These are phyloP conservation scores for Paratrypanosoma confusum DNA, from an alignment of 208 protist species.

Conservation along the genomic window DNA sequence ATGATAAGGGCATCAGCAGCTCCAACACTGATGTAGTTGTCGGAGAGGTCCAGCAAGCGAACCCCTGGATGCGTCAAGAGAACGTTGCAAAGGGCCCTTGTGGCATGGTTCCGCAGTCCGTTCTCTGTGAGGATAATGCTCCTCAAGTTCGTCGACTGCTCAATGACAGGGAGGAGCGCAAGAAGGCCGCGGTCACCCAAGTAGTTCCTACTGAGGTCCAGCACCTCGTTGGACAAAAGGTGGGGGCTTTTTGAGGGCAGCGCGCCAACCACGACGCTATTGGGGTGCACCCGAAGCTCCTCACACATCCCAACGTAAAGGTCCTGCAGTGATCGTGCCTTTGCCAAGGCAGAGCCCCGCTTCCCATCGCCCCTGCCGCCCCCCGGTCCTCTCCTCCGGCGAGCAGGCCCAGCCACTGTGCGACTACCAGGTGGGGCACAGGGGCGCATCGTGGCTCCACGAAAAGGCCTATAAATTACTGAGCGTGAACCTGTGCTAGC, in stretches of 20 bases:
- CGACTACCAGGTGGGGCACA: too few relatives aligned
- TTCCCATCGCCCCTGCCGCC: conserved; percentile 15
- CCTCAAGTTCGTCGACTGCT: conserved; percentile 39
- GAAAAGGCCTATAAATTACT: too few relatives aligned
- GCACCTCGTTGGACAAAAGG: conserved; percentile 17
- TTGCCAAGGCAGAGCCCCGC: conserved; percentile 3
- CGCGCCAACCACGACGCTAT: conserved; percentile 50
- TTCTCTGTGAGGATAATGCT: conserved; percentile 60
- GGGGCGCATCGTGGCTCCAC: too few relatives aligned
- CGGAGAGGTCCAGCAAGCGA: conserved; percentile 63
- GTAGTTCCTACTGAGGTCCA: conserved; percentile 82
- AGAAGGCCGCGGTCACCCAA: conserved; percentile 77
- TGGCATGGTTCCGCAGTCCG: conserved; percentile 71
- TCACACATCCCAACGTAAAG: conserved; percentile 68
- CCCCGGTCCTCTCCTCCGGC: conserved; percentile 1
- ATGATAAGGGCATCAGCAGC: conserved; percentile 44
- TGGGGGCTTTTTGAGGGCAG: conserved; percentile 36
- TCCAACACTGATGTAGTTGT: conserved; percentile 86
- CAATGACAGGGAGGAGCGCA: conserved; percentile 48
- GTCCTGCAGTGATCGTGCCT: conserved; percentile 34
- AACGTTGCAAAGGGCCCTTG: conserved; percentile 37
- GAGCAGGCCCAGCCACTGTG: too few relatives aligned
- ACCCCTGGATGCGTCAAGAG: conserved; percentile 42
- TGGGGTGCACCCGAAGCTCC: conserved; percentile 52
- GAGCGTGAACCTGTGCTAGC: too few relatives aligned